A percentile compares a stretch with the other conserved stretches of the same genome.
phyloP scores from a whole-genome alignment of 78 protist genomes.

The Dictyostelium brefeldianum region DNA sequence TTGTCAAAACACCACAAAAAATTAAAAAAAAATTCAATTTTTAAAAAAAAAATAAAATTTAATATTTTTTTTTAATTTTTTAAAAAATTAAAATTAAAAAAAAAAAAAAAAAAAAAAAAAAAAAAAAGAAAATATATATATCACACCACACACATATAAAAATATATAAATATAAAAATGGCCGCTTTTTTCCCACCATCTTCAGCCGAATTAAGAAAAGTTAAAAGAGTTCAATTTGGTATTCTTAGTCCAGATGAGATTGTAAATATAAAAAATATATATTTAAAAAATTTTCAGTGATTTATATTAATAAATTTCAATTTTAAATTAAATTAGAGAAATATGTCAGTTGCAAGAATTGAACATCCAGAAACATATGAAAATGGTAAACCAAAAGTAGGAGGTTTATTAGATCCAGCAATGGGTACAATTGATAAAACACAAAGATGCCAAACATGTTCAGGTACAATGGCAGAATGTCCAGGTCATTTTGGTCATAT shows the following conservation, averaged over 20 bases:
- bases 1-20: too few species aligned
- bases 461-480: slow-evolving; percentile 89
- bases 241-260: slow-evolving; percentile 93
- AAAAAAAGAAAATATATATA: too few species aligned
- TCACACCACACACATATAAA: neutral
- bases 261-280: too few species aligned
- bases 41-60: neutral
- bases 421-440: slow-evolving; percentile 95
- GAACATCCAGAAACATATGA: slow-evolving; percentile 83
- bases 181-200: slow-evolving; percentile 51
- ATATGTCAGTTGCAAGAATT: slow-evolving; percentile 82
- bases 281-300: slow-evolving; percentile 53
- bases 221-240: slow-evolving; percentile 90
- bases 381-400: slow-evolving; percentile 90
- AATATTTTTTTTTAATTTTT: too few species aligned
- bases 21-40: neutral
- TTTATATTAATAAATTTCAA: neutral
- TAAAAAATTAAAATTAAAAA: too few species aligned
- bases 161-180: slow-evolving; percentile 26
- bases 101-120: neutral
- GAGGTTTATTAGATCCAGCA: slow-evolving; percentile 96
- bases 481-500: slow-evolving; percentile 99
- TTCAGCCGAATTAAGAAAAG: slow-evolving; percentile 79
- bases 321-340: slow-evolving; percentile 36
- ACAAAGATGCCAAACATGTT: slow-evolving; percentile 93